A percentile compares a stretch with the other conserved stretches of the same genome.
Evolutionary conservation across 371 early-diverging fungal genomes (phyloP).

Genomic region (Mortierella sp.): DNA sequence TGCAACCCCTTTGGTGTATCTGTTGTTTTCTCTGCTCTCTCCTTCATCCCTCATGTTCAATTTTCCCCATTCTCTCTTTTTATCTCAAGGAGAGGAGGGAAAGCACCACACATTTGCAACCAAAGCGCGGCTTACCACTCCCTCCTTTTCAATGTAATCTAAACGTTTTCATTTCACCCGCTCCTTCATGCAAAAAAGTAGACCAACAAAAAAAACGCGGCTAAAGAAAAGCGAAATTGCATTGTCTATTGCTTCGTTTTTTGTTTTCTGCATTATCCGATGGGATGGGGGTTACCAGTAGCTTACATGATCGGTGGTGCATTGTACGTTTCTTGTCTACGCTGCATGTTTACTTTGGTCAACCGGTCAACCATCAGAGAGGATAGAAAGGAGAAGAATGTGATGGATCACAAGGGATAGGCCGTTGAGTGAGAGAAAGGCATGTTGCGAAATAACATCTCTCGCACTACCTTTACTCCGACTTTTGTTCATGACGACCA

Average conservation of each 20-base stretch:
- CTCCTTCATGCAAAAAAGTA: constrained; percentile 6
- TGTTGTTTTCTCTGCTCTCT: neutral
- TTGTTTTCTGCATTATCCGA: neutral
- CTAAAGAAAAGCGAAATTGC: neutral
- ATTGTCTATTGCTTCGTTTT: too few species aligned
- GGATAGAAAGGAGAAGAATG: too few species aligned
- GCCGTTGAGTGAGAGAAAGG: too few species aligned
- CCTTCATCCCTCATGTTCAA: neutral
- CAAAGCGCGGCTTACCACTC: neutral
- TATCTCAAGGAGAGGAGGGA: neutral
- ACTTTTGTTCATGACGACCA: neutral
- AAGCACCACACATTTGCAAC: neutral
- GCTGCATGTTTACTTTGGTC: neutral
- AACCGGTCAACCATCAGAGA: too few species aligned
- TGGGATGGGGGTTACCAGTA: neutral
- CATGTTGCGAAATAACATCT: too few species aligned
- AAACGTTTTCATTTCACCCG: neutral
- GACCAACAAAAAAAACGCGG: neutral
- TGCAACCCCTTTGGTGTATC: neutral
- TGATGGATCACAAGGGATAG: too few species aligned
- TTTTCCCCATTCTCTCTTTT: neutral
- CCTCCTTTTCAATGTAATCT: neutral
- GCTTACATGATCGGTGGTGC: neutral
- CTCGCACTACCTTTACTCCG: too few species aligned
- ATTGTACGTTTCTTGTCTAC: neutral